Base-by-base conservation (phyloP, 768 basidiomycete species). In the Austroboletus festivus region DNA sequence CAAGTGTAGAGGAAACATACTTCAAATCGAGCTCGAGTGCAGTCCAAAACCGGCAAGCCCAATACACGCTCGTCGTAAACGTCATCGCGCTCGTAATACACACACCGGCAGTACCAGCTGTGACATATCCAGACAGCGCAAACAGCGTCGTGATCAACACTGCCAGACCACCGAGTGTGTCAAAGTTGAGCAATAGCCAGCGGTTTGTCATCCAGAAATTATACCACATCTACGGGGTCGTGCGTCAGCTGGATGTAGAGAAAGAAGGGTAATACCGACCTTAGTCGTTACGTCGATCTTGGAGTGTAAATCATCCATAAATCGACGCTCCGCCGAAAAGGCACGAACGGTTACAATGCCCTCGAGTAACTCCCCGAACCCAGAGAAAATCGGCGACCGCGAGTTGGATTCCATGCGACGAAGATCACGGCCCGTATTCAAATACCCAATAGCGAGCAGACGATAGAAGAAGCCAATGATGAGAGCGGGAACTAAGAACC, bases 311-410 rank as follows among this genome's bases (percentile, higher is more conserved):
- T 77, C 78, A 46, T 87, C 78, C 56, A 93, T 70, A 75, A 97
- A 95, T 5, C 80, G 71, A 34, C 71, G 70, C 61, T 95, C 92
- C 0, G 83, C 86, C 1, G 87, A 85, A 70, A 95, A 97, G 0
- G 93, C 93, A 48, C 93, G 80, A 35, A 95, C 88, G 5, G 92
- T 93, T n/a, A 93, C 88, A 38, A 94, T 89, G 20, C 92, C 92
- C 44, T 93, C 88, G 18, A 95, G 66, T 10, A 93, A 68, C 59
- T 92, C 90, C 12, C 81, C 80, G 54, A 91, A 93, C 47, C 85
- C 86, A 7, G 86, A 85, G 68, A 86, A 90, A 52, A 91, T 90
- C 0, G 91, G 88, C 0, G 86, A 89, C 12, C 89, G 76, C 1
- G 86, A 81, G 57, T 90, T 94, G 1, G 90, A 89, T 64, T 95